phyloP scores from a whole-genome alignment of 805 yeast species.

The Schwanniomyces sp. region DNA sequence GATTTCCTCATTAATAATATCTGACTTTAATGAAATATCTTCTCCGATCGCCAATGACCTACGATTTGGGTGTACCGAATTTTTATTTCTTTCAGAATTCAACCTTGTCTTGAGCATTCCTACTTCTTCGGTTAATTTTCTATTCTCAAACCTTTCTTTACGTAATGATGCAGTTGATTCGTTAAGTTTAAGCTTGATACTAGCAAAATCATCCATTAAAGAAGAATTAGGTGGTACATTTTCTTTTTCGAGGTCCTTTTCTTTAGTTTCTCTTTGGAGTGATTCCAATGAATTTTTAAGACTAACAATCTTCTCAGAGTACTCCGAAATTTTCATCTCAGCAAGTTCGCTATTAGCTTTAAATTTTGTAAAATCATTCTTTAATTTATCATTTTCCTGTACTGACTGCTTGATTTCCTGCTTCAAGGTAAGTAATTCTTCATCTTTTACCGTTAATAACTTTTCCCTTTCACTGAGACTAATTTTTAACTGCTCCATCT shows the following conservation, averaged over 20 bases:
- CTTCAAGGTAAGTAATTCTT: conserved; percentile 3
- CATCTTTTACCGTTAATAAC: not conserved
- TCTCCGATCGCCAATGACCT: conserved; percentile 37
- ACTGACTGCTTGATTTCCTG: conserved; percentile 4
- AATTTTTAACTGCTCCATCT: not conserved
- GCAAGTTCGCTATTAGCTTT: conserved; percentile 22
- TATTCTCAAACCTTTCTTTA: conserved; percentile 46
- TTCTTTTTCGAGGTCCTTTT: conserved; percentile 32
- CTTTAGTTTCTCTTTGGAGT: conserved; percentile 14
- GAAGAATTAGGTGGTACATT: conserved; percentile 35
- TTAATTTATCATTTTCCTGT: conserved; percentile 11
- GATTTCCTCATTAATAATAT: conserved; percentile 40
- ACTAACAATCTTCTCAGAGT: conserved; percentile 24
- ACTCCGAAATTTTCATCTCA: conserved; percentile 22
- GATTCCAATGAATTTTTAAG: conserved; percentile 21
- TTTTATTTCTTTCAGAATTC: conserved; percentile 57
- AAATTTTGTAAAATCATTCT: conserved; percentile 13
- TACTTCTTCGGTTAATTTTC: conserved; percentile 54
- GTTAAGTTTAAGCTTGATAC: conserved; percentile 50
- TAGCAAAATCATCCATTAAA: conserved; percentile 45
- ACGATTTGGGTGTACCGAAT: conserved; percentile 23
- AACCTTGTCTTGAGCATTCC: conserved; percentile 60
- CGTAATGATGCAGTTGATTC: conserved; percentile 51
- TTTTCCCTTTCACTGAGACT: not conserved
- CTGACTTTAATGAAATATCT: conserved; percentile 14